Percentiles rank a stretch among this genome's conserved stretches.
Conservation (phyloP, 768 basidiomycete genomes). For the Pleurotus platypus region DNA sequence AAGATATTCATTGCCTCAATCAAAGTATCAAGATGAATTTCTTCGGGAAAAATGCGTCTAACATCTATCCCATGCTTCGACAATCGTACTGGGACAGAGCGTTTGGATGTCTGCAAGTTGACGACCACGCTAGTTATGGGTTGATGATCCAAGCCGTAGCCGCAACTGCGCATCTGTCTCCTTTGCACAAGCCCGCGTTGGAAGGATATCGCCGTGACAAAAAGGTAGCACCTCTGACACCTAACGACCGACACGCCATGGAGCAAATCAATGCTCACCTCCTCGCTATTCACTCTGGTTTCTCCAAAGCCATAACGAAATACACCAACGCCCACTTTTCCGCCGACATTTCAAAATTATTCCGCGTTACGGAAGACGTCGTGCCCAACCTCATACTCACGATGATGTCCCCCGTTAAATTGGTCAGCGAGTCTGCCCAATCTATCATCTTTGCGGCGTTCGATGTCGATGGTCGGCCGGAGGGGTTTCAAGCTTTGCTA, state of each 20-base stretch:
- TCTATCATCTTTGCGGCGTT: slow-evolving; percentile 81
- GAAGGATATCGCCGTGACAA: slow-evolving; percentile 11
- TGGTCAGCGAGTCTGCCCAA: slow-evolving; percentile 72
- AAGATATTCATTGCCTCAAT: slow-evolving; percentile 30
- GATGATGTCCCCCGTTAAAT: slow-evolving; percentile 79
- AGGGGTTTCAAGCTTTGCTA: slow-evolving; percentile 82
- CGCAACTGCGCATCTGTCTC: slow-evolving; percentile 63
- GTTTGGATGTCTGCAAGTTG: slow-evolving; percentile 55
- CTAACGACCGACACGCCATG: slow-evolving; percentile 30
- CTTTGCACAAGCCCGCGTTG: slow-evolving; percentile 52
- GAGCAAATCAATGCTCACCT: slow-evolving; percentile 63
- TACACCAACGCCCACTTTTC: slow-evolving; percentile 63
- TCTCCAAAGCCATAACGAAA: slow-evolving; percentile 57
- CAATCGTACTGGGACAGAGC: slow-evolving; percentile 66
- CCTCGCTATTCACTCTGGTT: slow-evolving; percentile 52
- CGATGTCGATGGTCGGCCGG: slow-evolving; percentile 84
- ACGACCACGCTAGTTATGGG: slow-evolving; percentile 56
- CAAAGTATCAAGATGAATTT: slow-evolving; percentile 26
- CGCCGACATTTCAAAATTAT: slow-evolving; percentile 46
- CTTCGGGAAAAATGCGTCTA: slow-evolving; percentile 16
- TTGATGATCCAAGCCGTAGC: slow-evolving; percentile 57
- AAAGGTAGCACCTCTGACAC: background rate
- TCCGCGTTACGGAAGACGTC: slow-evolving; percentile 53
- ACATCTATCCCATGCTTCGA: slow-evolving; percentile 39
- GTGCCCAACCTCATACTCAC: slow-evolving; percentile 54